Evolutionary conservation across 768 basidiomycete genomes (phyloP), one percentile per base, ranked within the genome.

Genomic region (Porpolomopsis calyptriformis): DNA sequence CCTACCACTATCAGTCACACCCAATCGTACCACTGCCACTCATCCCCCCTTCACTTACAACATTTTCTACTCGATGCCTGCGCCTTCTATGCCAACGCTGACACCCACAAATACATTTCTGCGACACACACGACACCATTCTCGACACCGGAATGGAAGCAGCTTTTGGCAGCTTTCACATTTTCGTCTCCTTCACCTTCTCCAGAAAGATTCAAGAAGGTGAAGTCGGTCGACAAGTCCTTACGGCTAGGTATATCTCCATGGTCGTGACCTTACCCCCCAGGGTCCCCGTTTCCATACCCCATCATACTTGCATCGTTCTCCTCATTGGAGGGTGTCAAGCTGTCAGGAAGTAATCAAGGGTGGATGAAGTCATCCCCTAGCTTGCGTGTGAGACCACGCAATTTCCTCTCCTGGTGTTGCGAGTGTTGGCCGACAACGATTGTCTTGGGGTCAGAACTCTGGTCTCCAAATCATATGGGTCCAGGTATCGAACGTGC

Each of bases 111-210:
- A 55, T 18, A 52, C 58, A 46, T 54, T 53, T 45, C 43, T 49
- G n/a, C n/a, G 37, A 47, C 51, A 45, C 65, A 64, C 38, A 46
- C 59, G 44, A 65, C 60, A 45, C 59, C 66, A 14, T 78, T 85
- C 52, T 77, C 80, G 14, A 85, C 85, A 3, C 85, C 85, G 3
- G 81, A 87, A 55, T 77, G 83, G 55, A 78, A 79, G 56, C 72
- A 70, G 49, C 79, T 80, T 49, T 85, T 83, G 58, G 70, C 82
- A 18, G 72, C 82, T 3, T 88, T 88, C 58, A 87, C 85, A 2
- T 88, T 88, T 64, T 73, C 78, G 12, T 80, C 83, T 1, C 85
- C 85, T 6, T 81, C 81, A 1, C 77, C 76, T 8, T 68, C 76
- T 1, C 71, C 73, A 43, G 64, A 74, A 47, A 77, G 78, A 46